Evolutionary conservation across 2,329 filamentous ascomycete genomes (phyloP), one percentile per base, ranked within the genome.

Genomic region (Nannizzia gypsea): DNA sequence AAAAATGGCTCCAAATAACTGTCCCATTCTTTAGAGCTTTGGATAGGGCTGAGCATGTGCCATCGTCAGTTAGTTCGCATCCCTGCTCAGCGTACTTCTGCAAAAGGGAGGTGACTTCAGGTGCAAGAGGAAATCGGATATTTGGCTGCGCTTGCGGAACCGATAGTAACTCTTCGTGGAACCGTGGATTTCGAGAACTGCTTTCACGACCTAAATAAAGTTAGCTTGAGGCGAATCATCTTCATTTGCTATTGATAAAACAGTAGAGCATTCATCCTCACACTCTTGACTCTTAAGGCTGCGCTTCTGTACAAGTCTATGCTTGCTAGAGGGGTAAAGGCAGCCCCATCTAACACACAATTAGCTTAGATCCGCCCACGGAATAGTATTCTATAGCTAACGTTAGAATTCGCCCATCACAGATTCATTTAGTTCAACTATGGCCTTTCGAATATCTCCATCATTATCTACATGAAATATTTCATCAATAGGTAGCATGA

Each of bases 81-180:
- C 55, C 50, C 24, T 61, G 3, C 6, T 58, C 40, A 36, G 31
- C 54, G 31, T 48, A 36, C 17, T 61, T 28, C 59, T 46, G 59
- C 46, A 63, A 60, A 42, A 61, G 61, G n/a, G 58, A 11, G 9
- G 11, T 56, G 22, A 63, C 59, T 60, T 63, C 61, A 42, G 59
- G 42, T 31, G 61, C 59, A 46, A 63, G 61, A 6, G 59, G 58
- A 26, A 15, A 58, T 56, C 60, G 56, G 28, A 61, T 59, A 34
- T 59, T 48, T 20, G 31, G 36, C 24, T 56, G 42, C 3, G 1
- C 56, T 61, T 59, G 48, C 9, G 34, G 46, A 34, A 61, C 50
- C 40, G 42, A 38, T n/a, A 56, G 17, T 3, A 56, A 34, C 40
- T 58, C 24, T 15, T 50, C 31, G 55, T 13, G 13, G 2, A 38